phyloP scores from a whole-genome alignment of 1,284 basidiomycete species.

The Schizopora paradoxa region DNA sequence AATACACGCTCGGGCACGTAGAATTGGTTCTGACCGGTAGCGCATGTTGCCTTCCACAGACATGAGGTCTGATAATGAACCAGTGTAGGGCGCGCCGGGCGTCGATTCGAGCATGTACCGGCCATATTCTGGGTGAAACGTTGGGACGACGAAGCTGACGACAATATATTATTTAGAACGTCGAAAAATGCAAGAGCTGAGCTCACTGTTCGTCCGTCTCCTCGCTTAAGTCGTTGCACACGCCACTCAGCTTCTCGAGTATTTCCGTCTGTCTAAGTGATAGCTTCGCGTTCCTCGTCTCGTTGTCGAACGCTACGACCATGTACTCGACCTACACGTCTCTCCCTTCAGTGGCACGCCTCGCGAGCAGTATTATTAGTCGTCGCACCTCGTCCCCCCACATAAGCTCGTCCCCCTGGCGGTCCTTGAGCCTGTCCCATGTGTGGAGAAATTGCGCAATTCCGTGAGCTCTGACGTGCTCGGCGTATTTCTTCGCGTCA shows the following conservation, averaged over 20 bases:
- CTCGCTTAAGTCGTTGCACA: conserved; percentile 63
- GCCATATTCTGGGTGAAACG: conserved; percentile 99
- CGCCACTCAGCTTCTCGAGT: conserved; percentile 70
- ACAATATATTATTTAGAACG: conserved; percentile 14
- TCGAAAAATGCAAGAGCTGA: not conserved
- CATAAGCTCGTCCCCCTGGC: conserved; percentile 88
- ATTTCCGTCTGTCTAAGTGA: conserved; percentile 95
- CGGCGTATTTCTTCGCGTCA: conserved; percentile 81
- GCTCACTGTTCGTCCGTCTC: conserved; percentile 57
- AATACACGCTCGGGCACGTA: conserved; percentile 17
- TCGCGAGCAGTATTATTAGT: not conserved
- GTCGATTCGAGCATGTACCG: conserved; percentile 99
- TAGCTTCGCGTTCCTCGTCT: conserved; percentile 76
- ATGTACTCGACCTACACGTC: conserved; percentile 86
- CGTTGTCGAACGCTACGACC: conserved; percentile 84
- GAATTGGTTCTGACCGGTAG: conserved; percentile 50
- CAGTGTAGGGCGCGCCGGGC: conserved; percentile 91
- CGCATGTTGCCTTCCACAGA: conserved; percentile 95
- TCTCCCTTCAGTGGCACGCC: conserved; percentile 8
- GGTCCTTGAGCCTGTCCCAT: conserved; percentile 89
- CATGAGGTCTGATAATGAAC: conserved; percentile 78
- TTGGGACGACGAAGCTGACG: conserved; percentile 69
- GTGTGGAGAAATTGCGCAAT: conserved; percentile 93
- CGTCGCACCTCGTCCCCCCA: conserved; percentile 96
- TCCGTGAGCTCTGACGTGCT: conserved; percentile 90